Base-by-base conservation (phyloP, 208 protist genomes). In the Trypanosoma brucei region DNA sequence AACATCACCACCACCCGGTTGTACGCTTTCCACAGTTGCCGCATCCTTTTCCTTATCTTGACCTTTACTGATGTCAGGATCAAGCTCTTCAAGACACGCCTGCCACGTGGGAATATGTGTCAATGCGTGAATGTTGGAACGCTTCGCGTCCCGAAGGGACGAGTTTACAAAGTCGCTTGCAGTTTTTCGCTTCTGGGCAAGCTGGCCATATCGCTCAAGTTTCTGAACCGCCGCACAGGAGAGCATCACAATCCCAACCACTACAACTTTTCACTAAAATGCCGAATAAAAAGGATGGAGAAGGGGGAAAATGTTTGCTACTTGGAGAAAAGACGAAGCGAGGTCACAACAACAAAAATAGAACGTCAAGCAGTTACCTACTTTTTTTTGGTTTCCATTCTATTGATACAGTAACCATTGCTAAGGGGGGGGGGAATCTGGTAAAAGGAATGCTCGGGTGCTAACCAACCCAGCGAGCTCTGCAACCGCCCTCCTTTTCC, bases 201-300 rank as follows among this genome's bases (percentile, higher is more conserved):
- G 77, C 59, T 85, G 71, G 36, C 85, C 89, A 59, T 95, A 95
- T 3, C 89, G 81, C 74, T 95, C 86, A 34, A 95, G 68, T 62
- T 91, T 91, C 58, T 95, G 89, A 55, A 95, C 85, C 0, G 89
- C 81, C 1, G 84, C 82, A 53, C 83, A 90, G 8, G 88, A 84
- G 31, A 95, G 72, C 88, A 95, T 94, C 5, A 38, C 34, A 34
- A 8, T 7, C 48, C n/a, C 36, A 22, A 22, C 22, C 22, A 22
- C 22, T 22, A 22, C 22, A 22, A 22, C 22, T 22, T 22, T 22
- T 22, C 22, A 22, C 22, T 22, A 22, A 22, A 22, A 22, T 22
- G 22, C 22, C 13, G 31, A 37, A 50, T 36, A 46, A 46, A 46
- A 46, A 11, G 6, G 42, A 46, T 6, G 8, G 42, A 46, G 42